Evolutionary conservation across 176 grass and related monocot species (phyloP), one percentile per base, ranked within the genome.

Genomic region (Oryza glaberrima): DNA sequence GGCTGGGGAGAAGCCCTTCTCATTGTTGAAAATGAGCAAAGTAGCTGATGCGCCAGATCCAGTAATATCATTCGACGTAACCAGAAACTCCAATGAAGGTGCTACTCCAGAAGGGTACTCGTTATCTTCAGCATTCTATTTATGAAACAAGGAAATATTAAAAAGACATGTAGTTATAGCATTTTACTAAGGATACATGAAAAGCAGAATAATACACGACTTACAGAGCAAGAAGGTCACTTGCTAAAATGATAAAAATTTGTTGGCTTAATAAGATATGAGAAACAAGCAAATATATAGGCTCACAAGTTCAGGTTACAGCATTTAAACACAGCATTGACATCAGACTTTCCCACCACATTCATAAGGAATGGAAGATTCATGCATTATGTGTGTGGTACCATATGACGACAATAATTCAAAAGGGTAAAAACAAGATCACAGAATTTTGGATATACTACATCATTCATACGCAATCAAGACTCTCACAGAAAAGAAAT

Each of bases 111-210:
- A 70, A 25, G 74, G 85, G 70, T 95, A 95, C 80, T 88, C 74
- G 30, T 95, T 95, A 65, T 95, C 93, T 64, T 95, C 93, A 61
- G 93, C 93, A 6, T 95, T 95, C 90, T 95, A 19, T 40, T 32
- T 58, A 40, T 63, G 38, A 3, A 85, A 11, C 38, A 54, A 88
- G 17, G 47, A 73, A 88, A 22, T 8, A 14, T 70, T 45, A 63
- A 7, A 56, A 9, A 68, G 38, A 73, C 44, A 0, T 61, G 52
- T 19, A 17, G 10, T 11, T 47, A 13, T n/a, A 67, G 36, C 0
- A 58, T 69, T 14, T 47, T 26, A 79, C n/a, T 5, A 83, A 72
- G 1, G 7, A 78, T 7, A 79, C 0, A 46, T 32, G 5, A 9
- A 48, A 78, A 79, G 32, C 6, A 78, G 30, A 45, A 23, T 47